Base-by-base conservation (phyloP, 139 green algal genomes). In the Picochlorum sp. region DNA sequence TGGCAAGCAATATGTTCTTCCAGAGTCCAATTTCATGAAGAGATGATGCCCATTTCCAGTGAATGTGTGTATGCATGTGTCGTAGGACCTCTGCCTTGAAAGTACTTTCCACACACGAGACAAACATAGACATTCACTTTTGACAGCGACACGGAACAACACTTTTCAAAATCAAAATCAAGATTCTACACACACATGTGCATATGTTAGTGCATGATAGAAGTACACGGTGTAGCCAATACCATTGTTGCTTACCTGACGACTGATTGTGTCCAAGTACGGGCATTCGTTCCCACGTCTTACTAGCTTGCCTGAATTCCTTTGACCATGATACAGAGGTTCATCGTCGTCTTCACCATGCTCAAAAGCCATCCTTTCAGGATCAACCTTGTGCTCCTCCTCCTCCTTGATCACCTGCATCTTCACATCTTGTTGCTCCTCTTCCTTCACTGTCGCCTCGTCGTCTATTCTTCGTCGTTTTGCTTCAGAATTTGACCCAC, bases 161-260 rank as follows among this genome's bases (percentile, higher is more conserved):
- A 96, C 76, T 96, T 97, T 61, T 98, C 94, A 67, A 99, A 99
- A 67, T 99, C 94, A 74, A 99, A 98, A 66, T 99, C 94, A 30
- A 99, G 81, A 57, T 90, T 87, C 85, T 91, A 76, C 24, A 44
- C 2, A 65, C 63, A 59, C 8, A 41, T 41, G 8, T 11, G 50
- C 10, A 8, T 20, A 16, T 56, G 56, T 9, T 13, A 41, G 34
- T 41, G 34, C 34, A 41, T 41, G 34, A 41, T 41, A 3, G 0
- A 41, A 9, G 59, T 57, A 21, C 7, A 30, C 4, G 28, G 4
- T 30, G 0, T 30, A 30, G 28, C 28, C 28, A 30, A 30, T 4
- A 16, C 1, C 55, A 30, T 20, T 30, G n/a, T 50, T 73, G 28
- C 63, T 2, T 51, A 89, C 88, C 80, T 90, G 81, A 3, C 87